These are phyloP conservation scores for Podospora appendiculata DNA, from an alignment of 495 filamentous ascomycete species.

Conservation along the genomic window DNA sequence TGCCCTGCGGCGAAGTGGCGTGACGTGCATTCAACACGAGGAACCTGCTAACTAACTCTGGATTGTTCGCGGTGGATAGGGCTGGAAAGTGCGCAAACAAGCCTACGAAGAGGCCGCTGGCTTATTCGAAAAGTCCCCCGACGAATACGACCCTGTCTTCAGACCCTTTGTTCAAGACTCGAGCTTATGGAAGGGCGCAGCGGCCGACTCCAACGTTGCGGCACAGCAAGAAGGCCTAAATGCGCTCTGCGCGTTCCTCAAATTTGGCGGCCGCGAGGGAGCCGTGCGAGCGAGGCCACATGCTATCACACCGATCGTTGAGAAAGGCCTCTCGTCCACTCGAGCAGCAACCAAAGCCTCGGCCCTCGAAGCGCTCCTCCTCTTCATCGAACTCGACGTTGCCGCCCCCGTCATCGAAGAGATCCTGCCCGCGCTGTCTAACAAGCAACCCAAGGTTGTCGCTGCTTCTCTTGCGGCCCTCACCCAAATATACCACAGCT, in stretches of 20 bases:
- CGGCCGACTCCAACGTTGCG: constrained; percentile 93
- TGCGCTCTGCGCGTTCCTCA: constrained; percentile 80
- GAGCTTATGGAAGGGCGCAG: constrained; percentile 82
- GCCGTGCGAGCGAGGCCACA: constrained; percentile 72
- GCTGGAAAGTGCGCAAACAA: constrained; percentile 95
- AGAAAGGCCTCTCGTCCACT: constrained; percentile 86
- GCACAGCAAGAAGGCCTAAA: constrained; percentile 90
- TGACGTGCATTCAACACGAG: too few species aligned
- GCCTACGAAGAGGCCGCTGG: constrained; percentile 91
- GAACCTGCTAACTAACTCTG: not conserved
- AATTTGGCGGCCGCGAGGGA: constrained; percentile 72
- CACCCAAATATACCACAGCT: constrained; percentile 79
- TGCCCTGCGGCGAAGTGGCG: too few species aligned
- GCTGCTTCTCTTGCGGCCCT: constrained; percentile 76
- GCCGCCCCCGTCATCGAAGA: constrained; percentile 85
- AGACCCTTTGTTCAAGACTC: constrained; percentile 80
- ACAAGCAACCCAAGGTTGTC: constrained; percentile 92
- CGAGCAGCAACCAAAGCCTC: constrained; percentile 82
- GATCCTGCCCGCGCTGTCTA: constrained; percentile 71
- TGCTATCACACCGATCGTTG: constrained; percentile 70
- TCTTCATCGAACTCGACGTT: constrained; percentile 86
- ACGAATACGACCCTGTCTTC: constrained; percentile 82
- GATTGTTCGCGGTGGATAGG: constrained; percentile 32
- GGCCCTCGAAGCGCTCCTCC: constrained; percentile 75
- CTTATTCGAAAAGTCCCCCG: constrained; percentile 74